phyloP scores from a whole-genome alignment of 1,139 yeast genomes.

The Candida sp. region DNA sequence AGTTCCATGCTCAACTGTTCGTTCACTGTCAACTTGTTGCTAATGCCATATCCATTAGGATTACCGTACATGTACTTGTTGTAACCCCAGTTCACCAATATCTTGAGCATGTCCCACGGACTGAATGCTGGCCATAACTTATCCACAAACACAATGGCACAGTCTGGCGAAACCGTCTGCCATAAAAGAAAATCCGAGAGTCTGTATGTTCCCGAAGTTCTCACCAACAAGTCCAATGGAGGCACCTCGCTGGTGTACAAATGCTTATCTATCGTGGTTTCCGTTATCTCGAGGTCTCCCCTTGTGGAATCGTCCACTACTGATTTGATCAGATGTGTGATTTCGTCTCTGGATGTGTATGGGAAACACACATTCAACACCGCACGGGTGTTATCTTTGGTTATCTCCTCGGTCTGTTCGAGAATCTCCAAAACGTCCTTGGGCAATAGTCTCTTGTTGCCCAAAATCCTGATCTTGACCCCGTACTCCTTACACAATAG shows the following conservation, averaged over 20 bases:
- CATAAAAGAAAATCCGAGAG: slow-evolving; percentile 91
- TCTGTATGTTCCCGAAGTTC: slow-evolving; percentile 89
- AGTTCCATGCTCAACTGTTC: not conserved
- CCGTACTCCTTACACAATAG: slow-evolving; percentile 88
- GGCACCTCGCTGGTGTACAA: slow-evolving; percentile 74
- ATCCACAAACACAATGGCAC: slow-evolving; percentile 74
- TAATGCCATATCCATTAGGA: slow-evolving; percentile 27
- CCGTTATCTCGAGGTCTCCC: slow-evolving; percentile 36
- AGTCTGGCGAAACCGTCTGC: slow-evolving; percentile 67
- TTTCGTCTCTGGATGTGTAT: slow-evolving; percentile 93
- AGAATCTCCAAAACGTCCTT: slow-evolving; percentile 69
- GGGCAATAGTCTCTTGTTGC: slow-evolving; percentile 72
- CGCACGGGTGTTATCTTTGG: slow-evolving; percentile 72
- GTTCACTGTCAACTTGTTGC: slow-evolving; percentile 2
- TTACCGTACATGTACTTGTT: slow-evolving; percentile 50
- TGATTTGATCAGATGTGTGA: slow-evolving; percentile 65
- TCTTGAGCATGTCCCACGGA: slow-evolving; percentile 50
- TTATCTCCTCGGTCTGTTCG: slow-evolving; percentile 63
- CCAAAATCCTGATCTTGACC: slow-evolving; percentile 70
- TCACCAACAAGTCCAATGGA: slow-evolving; percentile 77
- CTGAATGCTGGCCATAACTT: slow-evolving; percentile 91
- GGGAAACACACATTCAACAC: slow-evolving; percentile 92
- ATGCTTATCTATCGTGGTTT: slow-evolving; percentile 50
- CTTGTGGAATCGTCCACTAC: slow-evolving; percentile 44
- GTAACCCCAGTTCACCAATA: slow-evolving; percentile 46